Conservation (phyloP, 192 early-diverging fungal genomes). For the Linnemannia schmuckeri region DNA sequence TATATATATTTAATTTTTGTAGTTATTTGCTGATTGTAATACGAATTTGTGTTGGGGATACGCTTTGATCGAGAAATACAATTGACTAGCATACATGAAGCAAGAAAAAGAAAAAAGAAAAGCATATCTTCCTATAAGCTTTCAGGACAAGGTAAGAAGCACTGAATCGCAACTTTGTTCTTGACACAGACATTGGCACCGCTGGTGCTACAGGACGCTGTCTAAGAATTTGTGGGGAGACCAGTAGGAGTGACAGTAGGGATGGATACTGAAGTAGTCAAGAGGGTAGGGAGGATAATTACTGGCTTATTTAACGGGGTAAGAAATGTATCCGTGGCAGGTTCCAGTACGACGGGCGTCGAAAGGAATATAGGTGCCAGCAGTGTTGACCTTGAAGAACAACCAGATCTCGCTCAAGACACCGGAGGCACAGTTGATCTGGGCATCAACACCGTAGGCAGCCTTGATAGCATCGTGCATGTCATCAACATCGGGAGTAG, state of each 20-base stretch:
- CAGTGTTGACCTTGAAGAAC: constrained; percentile 58
- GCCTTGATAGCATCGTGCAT: constrained; percentile 60
- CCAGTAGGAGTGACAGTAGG: constrained; percentile 27
- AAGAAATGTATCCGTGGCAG: constrained; percentile 31
- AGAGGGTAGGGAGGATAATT: neutral
- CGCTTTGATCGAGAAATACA: too few species aligned
- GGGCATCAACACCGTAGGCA: constrained; percentile 56
- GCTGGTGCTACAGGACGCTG: constrained; percentile 13
- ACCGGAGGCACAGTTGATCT: constrained; percentile 56
- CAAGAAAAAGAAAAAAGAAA: neutral
- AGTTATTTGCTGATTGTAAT: too few species aligned
- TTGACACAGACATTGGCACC: constrained; percentile 36
- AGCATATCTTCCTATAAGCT: neutral
- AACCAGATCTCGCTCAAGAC: constrained; percentile 59
- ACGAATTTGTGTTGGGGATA: too few species aligned
- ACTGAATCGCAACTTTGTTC: constrained; percentile 11
- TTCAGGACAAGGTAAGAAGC: neutral
- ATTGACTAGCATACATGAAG: too few species aligned
- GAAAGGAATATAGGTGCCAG: constrained; percentile 49
- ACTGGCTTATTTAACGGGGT: constrained; percentile 40
- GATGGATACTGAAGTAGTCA: constrained; percentile 60
- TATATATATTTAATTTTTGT: too few species aligned
- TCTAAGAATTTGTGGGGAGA: constrained; percentile 26
- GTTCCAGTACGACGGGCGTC: constrained; percentile 44
- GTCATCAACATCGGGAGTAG: constrained; percentile 50